Evolutionary conservation across 306 rosid species (phyloP).

Genomic region (Vigna trinervia): DNA sequence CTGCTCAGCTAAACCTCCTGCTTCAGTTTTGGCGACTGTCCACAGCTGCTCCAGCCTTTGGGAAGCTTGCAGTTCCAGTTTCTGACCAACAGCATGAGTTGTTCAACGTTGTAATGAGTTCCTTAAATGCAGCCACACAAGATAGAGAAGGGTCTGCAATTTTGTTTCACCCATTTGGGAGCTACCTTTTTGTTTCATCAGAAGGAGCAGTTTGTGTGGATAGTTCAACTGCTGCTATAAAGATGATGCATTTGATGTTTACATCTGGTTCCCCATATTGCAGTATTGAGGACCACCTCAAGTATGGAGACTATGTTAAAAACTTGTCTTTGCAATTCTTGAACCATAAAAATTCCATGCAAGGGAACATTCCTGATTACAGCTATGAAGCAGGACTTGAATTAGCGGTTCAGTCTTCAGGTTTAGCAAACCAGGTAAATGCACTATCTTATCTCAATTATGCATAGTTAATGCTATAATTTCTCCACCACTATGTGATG

Average conservation of each 20-base stretch:
- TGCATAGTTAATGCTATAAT: not conserved
- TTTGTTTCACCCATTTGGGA: slow-evolving; percentile 71
- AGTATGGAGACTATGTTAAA: slow-evolving; percentile 65
- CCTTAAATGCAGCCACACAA: slow-evolving; percentile 48
- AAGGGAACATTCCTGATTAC: slow-evolving; percentile 50
- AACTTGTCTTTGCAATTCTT: slow-evolving; percentile 49
- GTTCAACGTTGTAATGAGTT: slow-evolving; percentile 42
- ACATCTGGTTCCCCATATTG: slow-evolving; percentile 46
- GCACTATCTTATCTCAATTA: not conserved
- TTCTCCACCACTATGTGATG: not conserved
- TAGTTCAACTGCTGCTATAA: slow-evolving; percentile 54
- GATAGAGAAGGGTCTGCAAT: slow-evolving; percentile 44
- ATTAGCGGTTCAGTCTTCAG: slow-evolving; percentile 62
- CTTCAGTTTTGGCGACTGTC: slow-evolving; percentile 65
- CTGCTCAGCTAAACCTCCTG: slow-evolving; percentile 52
- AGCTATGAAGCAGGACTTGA: slow-evolving; percentile 76
- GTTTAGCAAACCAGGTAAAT: slow-evolving; percentile 63
- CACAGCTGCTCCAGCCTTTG: slow-evolving; percentile 51
- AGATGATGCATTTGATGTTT: slow-evolving; percentile 69
- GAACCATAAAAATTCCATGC: slow-evolving; percentile 48
- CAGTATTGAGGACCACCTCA: slow-evolving; percentile 68
- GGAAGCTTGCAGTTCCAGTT: slow-evolving; percentile 47
- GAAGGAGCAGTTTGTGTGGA: slow-evolving; percentile 76
- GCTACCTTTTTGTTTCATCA: slow-evolving; percentile 62
- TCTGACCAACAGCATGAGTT: slow-evolving; percentile 48